These are phyloP conservation scores for Candida stauntonica DNA, from an alignment of 805 yeast species.

Conservation along the genomic window DNA sequence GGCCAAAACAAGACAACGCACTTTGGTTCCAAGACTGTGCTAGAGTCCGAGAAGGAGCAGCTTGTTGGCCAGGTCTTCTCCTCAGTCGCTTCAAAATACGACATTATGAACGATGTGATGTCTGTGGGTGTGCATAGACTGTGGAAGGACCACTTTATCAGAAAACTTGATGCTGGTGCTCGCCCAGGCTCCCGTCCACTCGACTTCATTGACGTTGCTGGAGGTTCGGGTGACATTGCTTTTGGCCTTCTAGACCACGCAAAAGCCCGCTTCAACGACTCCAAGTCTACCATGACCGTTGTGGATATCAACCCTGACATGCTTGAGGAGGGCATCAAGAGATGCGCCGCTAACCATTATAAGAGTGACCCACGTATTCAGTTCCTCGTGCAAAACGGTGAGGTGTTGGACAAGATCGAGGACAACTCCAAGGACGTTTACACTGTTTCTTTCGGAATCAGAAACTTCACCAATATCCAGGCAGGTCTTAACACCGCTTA, in stretches of 20 bases:
- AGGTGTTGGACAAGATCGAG: conserved; percentile 74
- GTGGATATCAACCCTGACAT: conserved; percentile 96
- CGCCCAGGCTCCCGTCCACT: conserved; percentile 84
- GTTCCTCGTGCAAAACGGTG: conserved; percentile 91
- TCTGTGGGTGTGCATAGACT: conserved; percentile 90
- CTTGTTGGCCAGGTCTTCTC: conserved; percentile 85
- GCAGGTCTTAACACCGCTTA: conserved; percentile 94
- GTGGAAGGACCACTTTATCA: conserved; percentile 91
- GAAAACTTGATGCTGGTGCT: conserved; percentile 86
- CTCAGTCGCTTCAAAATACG: conserved; percentile 91
- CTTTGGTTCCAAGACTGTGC: conserved; percentile 85
- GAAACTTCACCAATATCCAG: conserved; percentile 93
- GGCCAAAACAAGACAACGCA: conserved; percentile 60
- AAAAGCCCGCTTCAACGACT: conserved; percentile 68
- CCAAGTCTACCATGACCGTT: conserved; percentile 74
- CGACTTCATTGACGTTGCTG: conserved; percentile 92
- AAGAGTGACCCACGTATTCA: conserved; percentile 51
- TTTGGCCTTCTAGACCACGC: conserved; percentile 94
- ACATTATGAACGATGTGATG: conserved; percentile 98
- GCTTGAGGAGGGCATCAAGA: conserved; percentile 85
- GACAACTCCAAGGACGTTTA: conserved; percentile 90
- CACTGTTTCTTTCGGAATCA: conserved; percentile 95
- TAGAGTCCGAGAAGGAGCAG: conserved; percentile 73
- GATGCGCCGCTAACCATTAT: conserved; percentile 60
- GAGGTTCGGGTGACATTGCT: conserved; percentile 98